Evolutionary conservation across 257 asterid species (phyloP).

Genomic region (Rubia yunnanensis): DNA sequence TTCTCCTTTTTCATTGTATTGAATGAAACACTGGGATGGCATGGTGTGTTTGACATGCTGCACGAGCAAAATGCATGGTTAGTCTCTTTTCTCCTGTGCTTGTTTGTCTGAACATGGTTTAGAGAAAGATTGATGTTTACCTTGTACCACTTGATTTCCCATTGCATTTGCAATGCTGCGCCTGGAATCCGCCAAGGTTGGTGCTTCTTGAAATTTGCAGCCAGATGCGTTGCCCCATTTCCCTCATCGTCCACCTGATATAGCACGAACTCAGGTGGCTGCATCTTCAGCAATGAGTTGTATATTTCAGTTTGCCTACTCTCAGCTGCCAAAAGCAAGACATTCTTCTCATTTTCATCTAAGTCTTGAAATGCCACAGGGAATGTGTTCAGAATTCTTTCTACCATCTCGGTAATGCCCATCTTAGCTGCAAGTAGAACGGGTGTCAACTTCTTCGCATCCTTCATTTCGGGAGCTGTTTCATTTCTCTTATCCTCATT

Average conservation of each 20-base stretch:
- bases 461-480: not conserved
- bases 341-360: constrained; percentile 38
- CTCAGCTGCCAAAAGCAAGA: constrained; percentile 43
- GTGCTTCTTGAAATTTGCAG: constrained; percentile 29
- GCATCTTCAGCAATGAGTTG: constrained; percentile 13
- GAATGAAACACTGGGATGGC: constrained; percentile 21
- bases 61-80: constrained; percentile 4
- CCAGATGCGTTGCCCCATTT: constrained; percentile 42
- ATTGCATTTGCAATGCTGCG: constrained; percentile 53
- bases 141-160: constrained; percentile 56
- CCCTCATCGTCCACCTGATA: constrained; percentile 37
- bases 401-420: constrained; percentile 51
- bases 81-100: not conserved
- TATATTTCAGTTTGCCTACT: constrained; percentile 35
- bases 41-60: constrained; percentile 45
- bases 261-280: constrained; percentile 29
- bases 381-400: constrained; percentile 23
- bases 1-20: constrained; percentile 27
- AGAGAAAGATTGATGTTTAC: constrained; percentile 15
- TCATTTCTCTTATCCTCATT: not conserved
- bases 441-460: constrained; percentile 29
- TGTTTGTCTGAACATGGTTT: not conserved
- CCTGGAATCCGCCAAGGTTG: constrained; percentile 60
- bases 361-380: constrained; percentile 47
- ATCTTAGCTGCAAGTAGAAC: constrained; percentile 42